A percentile compares a stretch with the other conserved stretches of the same genome.
Conservation (phyloP, 2,329 filamentous ascomycete species). For the Cladosporium sp. region DNA sequence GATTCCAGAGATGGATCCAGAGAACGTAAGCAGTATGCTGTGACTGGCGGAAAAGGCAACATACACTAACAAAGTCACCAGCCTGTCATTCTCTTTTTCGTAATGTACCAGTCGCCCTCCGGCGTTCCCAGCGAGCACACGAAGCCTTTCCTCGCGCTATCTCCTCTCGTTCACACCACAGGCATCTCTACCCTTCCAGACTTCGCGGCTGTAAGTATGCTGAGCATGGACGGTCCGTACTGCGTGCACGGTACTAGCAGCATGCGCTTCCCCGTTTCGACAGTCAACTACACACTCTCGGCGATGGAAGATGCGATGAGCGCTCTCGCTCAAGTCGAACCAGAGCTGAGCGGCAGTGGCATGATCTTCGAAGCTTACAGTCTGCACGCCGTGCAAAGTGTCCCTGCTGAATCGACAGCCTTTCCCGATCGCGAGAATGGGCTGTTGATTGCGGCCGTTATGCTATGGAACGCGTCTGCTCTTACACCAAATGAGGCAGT, state of each 20-base stretch:
- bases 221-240: background rate
- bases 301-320: slow-evolving; percentile 1
- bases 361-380: slow-evolving; percentile 12
- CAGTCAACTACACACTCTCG: background rate
- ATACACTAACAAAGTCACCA: background rate
- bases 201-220: background rate
- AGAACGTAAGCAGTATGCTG: background rate
- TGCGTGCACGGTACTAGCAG: slow-evolving; percentile 6
- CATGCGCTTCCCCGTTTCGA: slow-evolving; percentile 4
- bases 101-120: slow-evolving; percentile 12
- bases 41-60: background rate
- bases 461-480: background rate
- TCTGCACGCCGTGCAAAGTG: slow-evolving; percentile 1
- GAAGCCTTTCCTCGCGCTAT: background rate
- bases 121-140: background rate
- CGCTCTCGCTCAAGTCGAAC: background rate
- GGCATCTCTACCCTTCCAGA: slow-evolving; percentile 1
- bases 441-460: background rate
- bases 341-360: background rate
- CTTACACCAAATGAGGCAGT: background rate
- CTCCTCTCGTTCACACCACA: background rate
- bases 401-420: slow-evolving; percentile 4
- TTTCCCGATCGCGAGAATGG: slow-evolving; percentile 16
- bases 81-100: slow-evolving; percentile 10
- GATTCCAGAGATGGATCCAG: background rate